A percentile compares a stretch with the other conserved stretches of the same genome.
Evolutionary conservation across 78 protist genomes (phyloP).

Genomic region (Tieghemostelium lacteum): DNA sequence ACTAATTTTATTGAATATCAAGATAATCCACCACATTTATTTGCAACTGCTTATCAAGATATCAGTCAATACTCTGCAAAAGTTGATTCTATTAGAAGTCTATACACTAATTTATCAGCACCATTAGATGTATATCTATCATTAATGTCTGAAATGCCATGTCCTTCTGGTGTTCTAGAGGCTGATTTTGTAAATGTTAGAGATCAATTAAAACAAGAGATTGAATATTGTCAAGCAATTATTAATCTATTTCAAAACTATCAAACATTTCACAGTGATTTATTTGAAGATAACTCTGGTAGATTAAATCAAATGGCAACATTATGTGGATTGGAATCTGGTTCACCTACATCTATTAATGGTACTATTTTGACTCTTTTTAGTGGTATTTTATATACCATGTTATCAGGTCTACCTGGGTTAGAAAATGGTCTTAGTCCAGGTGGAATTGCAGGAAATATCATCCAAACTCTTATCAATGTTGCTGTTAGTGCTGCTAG

Average conservation of each 20-base stretch:
- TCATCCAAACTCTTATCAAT: neutral
- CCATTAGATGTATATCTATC: neutral
- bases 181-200: neutral
- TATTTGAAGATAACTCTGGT: conserved; percentile 15
- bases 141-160: neutral
- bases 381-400: conserved; percentile 8
- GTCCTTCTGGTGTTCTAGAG: neutral
- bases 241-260: neutral
- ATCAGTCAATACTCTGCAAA: neutral
- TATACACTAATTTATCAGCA: neutral
- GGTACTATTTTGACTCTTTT: neutral
- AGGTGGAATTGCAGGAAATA: neutral
- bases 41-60: neutral
- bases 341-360: neutral
- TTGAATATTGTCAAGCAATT: conserved; percentile 3
- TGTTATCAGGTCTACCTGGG: conserved; percentile 11
- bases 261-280: neutral
- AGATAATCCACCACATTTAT: neutral
- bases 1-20: neutral
- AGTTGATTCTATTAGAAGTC: neutral
- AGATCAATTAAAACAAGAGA: neutral
- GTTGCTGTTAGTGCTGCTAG: neutral
- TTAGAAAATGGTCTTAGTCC: neutral
- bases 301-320: neutral
- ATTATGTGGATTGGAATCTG: neutral